Evolutionary conservation across 2,329 filamentous ascomycete species (phyloP).

Genomic region (Septoria petroselini): DNA sequence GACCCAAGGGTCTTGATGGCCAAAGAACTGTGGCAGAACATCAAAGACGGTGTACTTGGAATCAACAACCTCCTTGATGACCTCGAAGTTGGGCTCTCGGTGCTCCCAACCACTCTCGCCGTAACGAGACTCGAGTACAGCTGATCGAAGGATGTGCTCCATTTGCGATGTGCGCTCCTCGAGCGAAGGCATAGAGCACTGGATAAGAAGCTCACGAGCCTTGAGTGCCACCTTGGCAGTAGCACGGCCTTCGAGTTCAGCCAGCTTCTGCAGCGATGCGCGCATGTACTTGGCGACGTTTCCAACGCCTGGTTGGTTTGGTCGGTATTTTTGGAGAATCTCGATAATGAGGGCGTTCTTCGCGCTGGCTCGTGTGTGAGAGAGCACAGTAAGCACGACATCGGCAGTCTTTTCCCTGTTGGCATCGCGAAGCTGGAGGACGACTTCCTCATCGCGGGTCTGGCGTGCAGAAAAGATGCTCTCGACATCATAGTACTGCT

Average conservation of each 20-base stretch:
- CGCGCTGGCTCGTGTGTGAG: slow-evolving; percentile 83
- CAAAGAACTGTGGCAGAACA: slow-evolving; percentile 91
- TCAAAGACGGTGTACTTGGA: slow-evolving; percentile 99
- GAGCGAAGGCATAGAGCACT: slow-evolving; percentile 90
- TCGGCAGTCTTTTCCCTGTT: slow-evolving; percentile 87
- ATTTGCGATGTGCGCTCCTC: slow-evolving; percentile 94
- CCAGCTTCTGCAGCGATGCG: slow-evolving; percentile 75
- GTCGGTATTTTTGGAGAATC: slow-evolving; percentile 88
- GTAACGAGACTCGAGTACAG: slow-evolving; percentile 94
- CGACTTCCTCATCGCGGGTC: slow-evolving; percentile 85
- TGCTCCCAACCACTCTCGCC: slow-evolving; percentile 97
- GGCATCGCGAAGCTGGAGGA: slow-evolving; percentile 89
- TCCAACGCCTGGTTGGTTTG: slow-evolving; percentile 86
- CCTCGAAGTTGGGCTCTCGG: slow-evolving; percentile 80
- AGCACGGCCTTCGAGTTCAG: slow-evolving; percentile 80
- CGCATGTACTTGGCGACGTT: slow-evolving; percentile 88
- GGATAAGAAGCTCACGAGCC: slow-evolving; percentile 94
- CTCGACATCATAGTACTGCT: slow-evolving; percentile 80
- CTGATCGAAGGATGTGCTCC: slow-evolving; percentile 96
- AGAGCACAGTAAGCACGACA: slow-evolving; percentile 85
- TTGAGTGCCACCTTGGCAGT: slow-evolving; percentile 97
- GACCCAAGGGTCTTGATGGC: slow-evolving; percentile 90
- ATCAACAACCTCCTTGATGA: slow-evolving; percentile 97
- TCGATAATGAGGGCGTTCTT: slow-evolving; percentile 94
- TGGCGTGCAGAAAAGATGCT: slow-evolving; percentile 81